Conservation (phyloP, 345 rosid species). For the Salix viminalis region DNA sequence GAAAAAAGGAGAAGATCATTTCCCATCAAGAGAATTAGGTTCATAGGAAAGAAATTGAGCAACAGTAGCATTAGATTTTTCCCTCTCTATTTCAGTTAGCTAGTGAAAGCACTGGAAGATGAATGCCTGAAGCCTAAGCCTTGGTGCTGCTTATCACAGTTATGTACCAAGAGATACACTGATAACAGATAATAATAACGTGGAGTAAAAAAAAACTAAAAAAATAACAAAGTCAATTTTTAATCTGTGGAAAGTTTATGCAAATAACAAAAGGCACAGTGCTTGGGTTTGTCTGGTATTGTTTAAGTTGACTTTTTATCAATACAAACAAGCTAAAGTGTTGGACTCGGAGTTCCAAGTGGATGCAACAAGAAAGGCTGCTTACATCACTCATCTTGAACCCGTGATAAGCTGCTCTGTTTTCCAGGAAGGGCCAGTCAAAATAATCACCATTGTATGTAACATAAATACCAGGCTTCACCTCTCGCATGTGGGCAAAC, state of each 20-base stretch:
- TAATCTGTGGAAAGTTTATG: neutral
- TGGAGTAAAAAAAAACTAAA: neutral
- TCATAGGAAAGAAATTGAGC: too few species aligned
- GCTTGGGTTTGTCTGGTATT: neutral
- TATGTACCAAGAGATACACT: neutral
- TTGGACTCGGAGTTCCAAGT: neutral
- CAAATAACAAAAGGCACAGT: neutral
- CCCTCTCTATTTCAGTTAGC: too few species aligned
- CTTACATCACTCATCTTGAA: constrained; percentile 79
- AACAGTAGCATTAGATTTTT: too few species aligned
- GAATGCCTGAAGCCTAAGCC: neutral
- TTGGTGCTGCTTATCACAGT: neutral
- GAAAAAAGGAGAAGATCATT: neutral
- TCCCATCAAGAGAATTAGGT: neutral
- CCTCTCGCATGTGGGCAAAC: constrained; percentile 92
- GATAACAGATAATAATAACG: neutral
- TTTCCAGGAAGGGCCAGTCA: constrained; percentile 98
- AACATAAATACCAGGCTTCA: constrained; percentile 93
- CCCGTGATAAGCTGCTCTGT: constrained; percentile 86
- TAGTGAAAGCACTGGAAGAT: neutral
- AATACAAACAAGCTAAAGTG: neutral
- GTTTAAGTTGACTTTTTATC: neutral
- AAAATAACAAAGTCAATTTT: neutral
- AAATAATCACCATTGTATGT: constrained; percentile 93
- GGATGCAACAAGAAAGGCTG: constrained; percentile 8